Evolutionary conservation across 371 early-diverging fungal genomes (phyloP).

Genomic region (Rhizopus arrhizus): DNA sequence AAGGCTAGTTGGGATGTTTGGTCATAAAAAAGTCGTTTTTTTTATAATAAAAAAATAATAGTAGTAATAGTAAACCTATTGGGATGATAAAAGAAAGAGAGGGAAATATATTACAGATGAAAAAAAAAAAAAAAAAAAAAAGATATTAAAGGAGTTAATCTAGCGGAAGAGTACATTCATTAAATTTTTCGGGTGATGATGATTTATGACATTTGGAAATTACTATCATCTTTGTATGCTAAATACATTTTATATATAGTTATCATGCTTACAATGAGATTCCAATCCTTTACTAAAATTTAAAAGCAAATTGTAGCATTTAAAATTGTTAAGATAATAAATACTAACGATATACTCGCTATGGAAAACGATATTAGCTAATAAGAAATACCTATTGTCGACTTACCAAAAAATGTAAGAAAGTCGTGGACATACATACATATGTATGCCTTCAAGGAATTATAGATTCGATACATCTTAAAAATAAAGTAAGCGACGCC

Average conservation of each 20-base stretch:
- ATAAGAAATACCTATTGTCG: background rate
- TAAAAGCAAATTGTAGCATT: conserved; percentile 69
- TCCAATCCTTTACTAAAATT: conserved; percentile 88
- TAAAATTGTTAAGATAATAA: conserved; percentile 70
- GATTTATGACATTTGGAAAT: background rate
- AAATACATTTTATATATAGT: background rate
- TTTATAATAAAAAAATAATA: too few relatives aligned
- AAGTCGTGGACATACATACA: conserved; percentile 71
- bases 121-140: too few relatives aligned
- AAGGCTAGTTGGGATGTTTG: conserved; percentile 25
- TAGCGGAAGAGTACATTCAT: conserved; percentile 1
- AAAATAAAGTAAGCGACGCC: conserved; percentile 83
- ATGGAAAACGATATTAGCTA: conserved; percentile 8
- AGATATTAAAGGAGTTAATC: background rate
- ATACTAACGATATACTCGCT: conserved; percentile 69
- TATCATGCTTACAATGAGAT: conserved; percentile 39
- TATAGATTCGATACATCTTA: conserved; percentile 82
- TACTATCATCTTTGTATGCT: background rate
- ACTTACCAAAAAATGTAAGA: conserved; percentile 85
- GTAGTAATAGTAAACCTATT: too few relatives aligned
- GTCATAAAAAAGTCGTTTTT: conserved; percentile 6
- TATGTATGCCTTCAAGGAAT: conserved; percentile 59
- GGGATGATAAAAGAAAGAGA: too few relatives aligned
- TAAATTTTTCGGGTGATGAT: background rate
- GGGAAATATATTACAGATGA: too few relatives aligned